Percentiles rank a stretch among this genome's conserved stretches.
Evolutionary conservation across 371 early-diverging fungal genomes (phyloP).

Genomic region (Paraphysoderma sedebokerense): DNA sequence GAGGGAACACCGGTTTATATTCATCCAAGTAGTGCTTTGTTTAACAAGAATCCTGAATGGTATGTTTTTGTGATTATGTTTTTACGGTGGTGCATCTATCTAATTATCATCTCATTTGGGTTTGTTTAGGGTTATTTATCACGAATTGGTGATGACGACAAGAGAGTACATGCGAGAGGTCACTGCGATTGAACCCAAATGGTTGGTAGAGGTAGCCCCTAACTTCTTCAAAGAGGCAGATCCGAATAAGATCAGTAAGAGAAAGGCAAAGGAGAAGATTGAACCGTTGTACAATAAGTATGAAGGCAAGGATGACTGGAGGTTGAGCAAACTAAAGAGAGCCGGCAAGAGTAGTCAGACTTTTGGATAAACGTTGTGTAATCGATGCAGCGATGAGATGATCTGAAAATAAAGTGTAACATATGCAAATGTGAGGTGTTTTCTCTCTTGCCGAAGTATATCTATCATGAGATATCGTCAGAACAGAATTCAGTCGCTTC

Average conservation of each 20-base stretch:
- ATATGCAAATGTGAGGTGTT: no score
- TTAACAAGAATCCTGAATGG: slow-evolving; percentile 92
- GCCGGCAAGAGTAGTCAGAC: slow-evolving; percentile 2
- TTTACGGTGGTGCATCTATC: no score
- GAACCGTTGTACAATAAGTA: slow-evolving; percentile 87
- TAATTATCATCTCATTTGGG: background rate
- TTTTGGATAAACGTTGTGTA: slow-evolving; percentile 5
- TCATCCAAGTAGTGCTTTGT: slow-evolving; percentile 87
- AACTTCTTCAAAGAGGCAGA: slow-evolving; percentile 89
- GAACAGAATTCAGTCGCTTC: no score
- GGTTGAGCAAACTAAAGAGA: slow-evolving; percentile 58
- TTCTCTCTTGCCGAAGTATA: no score
- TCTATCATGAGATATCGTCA: no score
- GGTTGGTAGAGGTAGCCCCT: slow-evolving; percentile 94
- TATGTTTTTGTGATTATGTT: slow-evolving; percentile 18
- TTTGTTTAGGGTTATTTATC: slow-evolving; percentile 65
- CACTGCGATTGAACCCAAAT: slow-evolving; percentile 88
- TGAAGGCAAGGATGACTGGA: slow-evolving; percentile 78
- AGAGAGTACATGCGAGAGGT: slow-evolving; percentile 97
- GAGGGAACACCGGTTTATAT: slow-evolving; percentile 95
- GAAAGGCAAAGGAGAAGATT: slow-evolving; percentile 80
- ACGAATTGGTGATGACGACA: slow-evolving; percentile 89
- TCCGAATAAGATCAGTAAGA: slow-evolving; percentile 74
- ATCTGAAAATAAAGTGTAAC: no score
- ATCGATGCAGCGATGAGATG: no score